Evolutionary conservation across 164 flowering plant species (phyloP).

Genomic region (Cinnamomum micranthum): DNA sequence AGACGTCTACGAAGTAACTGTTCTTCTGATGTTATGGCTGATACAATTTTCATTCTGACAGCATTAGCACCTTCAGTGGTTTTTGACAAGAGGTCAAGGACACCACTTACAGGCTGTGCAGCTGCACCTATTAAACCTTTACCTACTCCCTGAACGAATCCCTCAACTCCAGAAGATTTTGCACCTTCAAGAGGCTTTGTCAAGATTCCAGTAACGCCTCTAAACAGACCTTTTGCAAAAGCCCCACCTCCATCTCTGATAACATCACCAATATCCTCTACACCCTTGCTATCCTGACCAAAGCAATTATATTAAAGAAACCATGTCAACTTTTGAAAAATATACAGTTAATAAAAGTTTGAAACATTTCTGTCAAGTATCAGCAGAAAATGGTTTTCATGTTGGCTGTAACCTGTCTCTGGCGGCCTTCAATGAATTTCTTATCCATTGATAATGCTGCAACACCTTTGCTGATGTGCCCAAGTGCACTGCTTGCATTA

Average conservation of each 20-base stretch:
- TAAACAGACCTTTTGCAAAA: slow-evolving; percentile 82
- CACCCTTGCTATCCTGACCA: slow-evolving; percentile 78
- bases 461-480: slow-evolving; percentile 99
- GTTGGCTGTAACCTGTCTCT: slow-evolving; percentile 64
- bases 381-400: neutral
- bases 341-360: neutral
- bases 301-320: slow-evolving; percentile 1
- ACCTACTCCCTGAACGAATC: slow-evolving; percentile 99
- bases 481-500: slow-evolving; percentile 99
- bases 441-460: slow-evolving; percentile 99
- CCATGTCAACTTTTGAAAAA: neutral
- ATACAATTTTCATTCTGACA: slow-evolving; percentile 86
- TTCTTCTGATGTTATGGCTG: slow-evolving; percentile 97
- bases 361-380: neutral
- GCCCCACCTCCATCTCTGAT: slow-evolving; percentile 99
- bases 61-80: slow-evolving; percentile 99
- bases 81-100: slow-evolving; percentile 91
- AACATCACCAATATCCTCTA: slow-evolving; percentile 89
- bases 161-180: slow-evolving; percentile 96
- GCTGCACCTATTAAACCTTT: slow-evolving; percentile 98
- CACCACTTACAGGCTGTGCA: slow-evolving; percentile 98
- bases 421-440: slow-evolving; percentile 93
- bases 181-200: slow-evolving; percentile 99
- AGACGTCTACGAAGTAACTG: slow-evolving; percentile 88
- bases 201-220: slow-evolving; percentile 96